A percentile compares a stretch with the other conserved stretches of the same genome.
phyloP scores from a whole-genome alignment of 208 protist species.

The Wallacemonas sp. region DNA sequence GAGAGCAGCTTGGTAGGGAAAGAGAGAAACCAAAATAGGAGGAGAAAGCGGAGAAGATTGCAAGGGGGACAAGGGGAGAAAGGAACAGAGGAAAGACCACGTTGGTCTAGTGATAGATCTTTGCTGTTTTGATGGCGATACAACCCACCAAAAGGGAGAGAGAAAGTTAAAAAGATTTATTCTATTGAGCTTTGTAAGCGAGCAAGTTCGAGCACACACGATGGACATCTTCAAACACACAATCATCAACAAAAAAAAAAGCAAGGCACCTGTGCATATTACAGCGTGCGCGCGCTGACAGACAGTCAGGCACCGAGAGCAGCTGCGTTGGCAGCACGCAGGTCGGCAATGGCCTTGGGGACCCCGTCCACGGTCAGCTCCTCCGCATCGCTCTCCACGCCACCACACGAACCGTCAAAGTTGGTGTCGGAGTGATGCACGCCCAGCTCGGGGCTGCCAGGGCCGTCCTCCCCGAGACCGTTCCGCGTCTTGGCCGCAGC shows the following conservation, averaged over 20 bases:
- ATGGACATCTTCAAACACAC: too few species aligned
- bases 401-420: conserved; percentile 15
- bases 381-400: conserved; percentile 2
- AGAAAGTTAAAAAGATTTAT: too few species aligned
- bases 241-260: too few species aligned
- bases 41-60: background rate
- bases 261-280: too few species aligned
- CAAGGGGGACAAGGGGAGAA: background rate
- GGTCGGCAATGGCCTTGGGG: background rate
- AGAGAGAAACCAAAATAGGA: background rate
- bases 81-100: background rate
- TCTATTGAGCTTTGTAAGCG: too few species aligned
- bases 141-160: too few species aligned
- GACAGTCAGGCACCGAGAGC: background rate
- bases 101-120: too few species aligned
- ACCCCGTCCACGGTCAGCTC: conserved; percentile 15
- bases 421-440: conserved; percentile 7
- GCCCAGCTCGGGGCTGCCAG: background rate
- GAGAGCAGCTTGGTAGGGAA: too few species aligned
- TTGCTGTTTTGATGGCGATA: too few species aligned
- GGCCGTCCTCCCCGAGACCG: background rate
- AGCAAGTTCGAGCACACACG: too few species aligned
- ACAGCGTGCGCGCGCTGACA: too few species aligned
- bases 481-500: conserved; percentile 22
- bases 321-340: background rate